phyloP scores from a whole-genome alignment of 192 early-diverging fungal genomes.

The Backusella tarrabulga region DNA sequence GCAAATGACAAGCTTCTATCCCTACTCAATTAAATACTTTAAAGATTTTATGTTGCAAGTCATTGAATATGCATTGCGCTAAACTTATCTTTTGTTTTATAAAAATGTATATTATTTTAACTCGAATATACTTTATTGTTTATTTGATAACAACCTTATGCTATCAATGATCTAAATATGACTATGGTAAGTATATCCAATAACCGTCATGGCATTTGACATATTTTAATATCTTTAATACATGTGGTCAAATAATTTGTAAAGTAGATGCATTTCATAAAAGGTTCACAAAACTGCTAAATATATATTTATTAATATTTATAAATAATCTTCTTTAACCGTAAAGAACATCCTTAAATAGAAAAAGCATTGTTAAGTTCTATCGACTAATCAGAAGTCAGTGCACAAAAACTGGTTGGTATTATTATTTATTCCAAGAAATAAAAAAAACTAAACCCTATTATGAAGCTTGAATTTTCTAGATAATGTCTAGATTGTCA shows the following conservation, averaged over 20 bases:
- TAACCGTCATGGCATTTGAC: neutral
- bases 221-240: constrained; percentile 2
- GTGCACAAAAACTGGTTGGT: neutral
- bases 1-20: neutral
- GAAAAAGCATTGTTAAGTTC: neutral
- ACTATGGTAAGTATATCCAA: neutral
- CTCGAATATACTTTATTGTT: too few relatives aligned
- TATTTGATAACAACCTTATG: too few relatives aligned
- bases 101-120: too few relatives aligned
- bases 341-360: neutral
- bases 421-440: neutral
- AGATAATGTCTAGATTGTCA: neutral
- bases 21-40: neutral
- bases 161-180: too few relatives aligned
- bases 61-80: too few relatives aligned
- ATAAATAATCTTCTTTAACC: neutral
- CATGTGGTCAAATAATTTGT: neutral
- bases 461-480: neutral
- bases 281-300: neutral
- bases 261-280: neutral
- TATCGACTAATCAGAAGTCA: neutral
- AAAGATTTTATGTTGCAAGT: neutral
- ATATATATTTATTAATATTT: neutral
- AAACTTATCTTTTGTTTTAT: too few relatives aligned
- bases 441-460: neutral